Evolutionary conservation across 1,284 basidiomycete species (phyloP).

Genomic region (Trametes sp.): DNA sequence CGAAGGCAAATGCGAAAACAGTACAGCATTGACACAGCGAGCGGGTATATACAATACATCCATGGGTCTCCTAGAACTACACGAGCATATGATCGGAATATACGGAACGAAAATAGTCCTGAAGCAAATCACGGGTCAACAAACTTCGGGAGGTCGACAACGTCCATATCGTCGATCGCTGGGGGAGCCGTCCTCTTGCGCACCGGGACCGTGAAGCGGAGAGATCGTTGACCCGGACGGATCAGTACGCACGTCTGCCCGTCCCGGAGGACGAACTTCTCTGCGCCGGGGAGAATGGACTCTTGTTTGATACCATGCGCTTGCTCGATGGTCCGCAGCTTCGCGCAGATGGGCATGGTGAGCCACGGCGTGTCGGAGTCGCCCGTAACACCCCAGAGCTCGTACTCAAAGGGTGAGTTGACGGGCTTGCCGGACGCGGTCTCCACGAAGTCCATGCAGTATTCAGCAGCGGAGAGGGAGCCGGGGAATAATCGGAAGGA

Average conservation of each 20-base stretch:
- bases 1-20: no score
- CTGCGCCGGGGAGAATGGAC: neutral
- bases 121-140: neutral
- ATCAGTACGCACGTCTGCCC: neutral
- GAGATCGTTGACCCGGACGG: neutral
- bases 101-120: no score
- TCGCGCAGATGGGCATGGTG: neutral
- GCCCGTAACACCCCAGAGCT: conserved; percentile 1
- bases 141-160: neutral
- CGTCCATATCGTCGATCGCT: neutral
- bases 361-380: conserved; percentile 7
- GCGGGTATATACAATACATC: no score
- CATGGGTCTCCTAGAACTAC: no score
- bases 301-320: conserved; percentile 3
- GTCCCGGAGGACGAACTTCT: neutral
- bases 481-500: conserved; percentile 11
- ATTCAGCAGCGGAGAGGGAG: conserved; percentile 2
- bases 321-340: neutral
- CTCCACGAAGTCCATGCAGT: conserved; percentile 19
- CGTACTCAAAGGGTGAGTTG: conserved; percentile 19
- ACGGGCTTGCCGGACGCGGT: conserved; percentile 12
- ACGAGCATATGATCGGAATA: no score
- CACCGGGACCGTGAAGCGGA: neutral
- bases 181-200: neutral
- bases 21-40: no score